Evolutionary conservation across 2,329 filamentous ascomycete genomes (phyloP).

Genomic region (Zymoseptoria passerinii): DNA sequence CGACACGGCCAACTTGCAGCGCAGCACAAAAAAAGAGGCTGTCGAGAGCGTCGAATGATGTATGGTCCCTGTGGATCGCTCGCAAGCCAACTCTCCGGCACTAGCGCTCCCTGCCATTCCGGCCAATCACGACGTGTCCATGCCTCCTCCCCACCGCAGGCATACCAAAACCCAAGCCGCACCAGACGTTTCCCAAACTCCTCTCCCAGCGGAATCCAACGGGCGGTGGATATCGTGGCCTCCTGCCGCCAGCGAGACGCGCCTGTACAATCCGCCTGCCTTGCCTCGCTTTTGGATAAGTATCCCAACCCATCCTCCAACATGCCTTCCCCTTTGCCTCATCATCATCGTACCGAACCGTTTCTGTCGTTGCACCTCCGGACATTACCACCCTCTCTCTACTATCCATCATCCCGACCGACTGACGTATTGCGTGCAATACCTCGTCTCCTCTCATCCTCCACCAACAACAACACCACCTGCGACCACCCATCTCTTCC

Average conservation of each 20-base stretch:
- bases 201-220: no score
- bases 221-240: no score
- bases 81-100: not conserved
- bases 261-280: not conserved
- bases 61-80: not conserved
- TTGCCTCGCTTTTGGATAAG: not conserved
- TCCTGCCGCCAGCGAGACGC: not conserved
- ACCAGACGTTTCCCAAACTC: not conserved
- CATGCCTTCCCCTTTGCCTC: not conserved
- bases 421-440: not conserved
- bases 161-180: not conserved
- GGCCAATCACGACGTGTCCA: not conserved
- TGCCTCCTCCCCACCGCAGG: not conserved
- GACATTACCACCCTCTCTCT: not conserved
- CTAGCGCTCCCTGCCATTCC: not conserved
- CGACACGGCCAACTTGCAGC: no score
- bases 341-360: not conserved
- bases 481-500: constrained; percentile 8
- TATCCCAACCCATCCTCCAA: not conserved
- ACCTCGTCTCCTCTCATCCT: constrained; percentile 4
- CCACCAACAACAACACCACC: constrained; percentile 8
- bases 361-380: not conserved
- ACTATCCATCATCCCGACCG: not conserved
- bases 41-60: no score
- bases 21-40: no score